phyloP scores from a whole-genome alignment of 768 basidiomycete genomes.

The Coprinellus aureogranulatus region DNA sequence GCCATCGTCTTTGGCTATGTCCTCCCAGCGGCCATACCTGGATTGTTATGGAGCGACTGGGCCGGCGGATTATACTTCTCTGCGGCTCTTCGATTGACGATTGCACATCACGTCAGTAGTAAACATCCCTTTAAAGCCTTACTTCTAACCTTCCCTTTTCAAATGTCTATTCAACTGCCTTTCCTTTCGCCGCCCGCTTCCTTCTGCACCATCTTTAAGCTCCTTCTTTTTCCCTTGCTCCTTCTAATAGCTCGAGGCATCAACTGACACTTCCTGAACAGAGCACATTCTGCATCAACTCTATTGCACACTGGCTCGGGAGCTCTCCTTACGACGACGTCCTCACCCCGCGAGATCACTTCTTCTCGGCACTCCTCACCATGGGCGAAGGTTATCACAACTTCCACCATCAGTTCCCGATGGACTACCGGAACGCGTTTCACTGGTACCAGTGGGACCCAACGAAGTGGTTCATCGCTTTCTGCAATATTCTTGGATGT shows the following conservation, averaged over 20 bases:
- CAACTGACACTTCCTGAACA: constrained; percentile 22
- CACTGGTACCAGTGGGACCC: constrained; percentile 88
- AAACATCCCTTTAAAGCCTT: neutral
- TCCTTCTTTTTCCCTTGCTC: neutral
- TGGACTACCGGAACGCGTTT: constrained; percentile 80
- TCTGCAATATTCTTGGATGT: constrained; percentile 58
- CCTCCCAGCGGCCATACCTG: constrained; percentile 67
- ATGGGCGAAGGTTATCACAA: constrained; percentile 91
- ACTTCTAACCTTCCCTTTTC: constrained; percentile 5
- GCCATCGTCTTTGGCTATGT: constrained; percentile 66
- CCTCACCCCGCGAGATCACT: constrained; percentile 72
- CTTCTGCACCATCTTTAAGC: too few species aligned
- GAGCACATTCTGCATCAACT: constrained; percentile 90
- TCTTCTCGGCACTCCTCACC: constrained; percentile 78
- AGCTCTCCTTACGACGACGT: constrained; percentile 79
- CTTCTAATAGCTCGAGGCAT: neutral
- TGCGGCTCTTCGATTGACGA: constrained; percentile 64
- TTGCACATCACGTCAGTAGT: constrained; percentile 75
- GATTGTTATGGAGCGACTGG: constrained; percentile 74
- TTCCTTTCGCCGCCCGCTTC: too few species aligned
- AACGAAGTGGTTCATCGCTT: constrained; percentile 91
- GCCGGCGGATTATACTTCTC: constrained; percentile 74
- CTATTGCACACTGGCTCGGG: constrained; percentile 83
- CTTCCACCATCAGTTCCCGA: constrained; percentile 88
- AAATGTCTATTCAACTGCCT: neutral